Base-by-base conservation (phyloP, 257 asterid genomes). In the Przewalskia tangutica region DNA sequence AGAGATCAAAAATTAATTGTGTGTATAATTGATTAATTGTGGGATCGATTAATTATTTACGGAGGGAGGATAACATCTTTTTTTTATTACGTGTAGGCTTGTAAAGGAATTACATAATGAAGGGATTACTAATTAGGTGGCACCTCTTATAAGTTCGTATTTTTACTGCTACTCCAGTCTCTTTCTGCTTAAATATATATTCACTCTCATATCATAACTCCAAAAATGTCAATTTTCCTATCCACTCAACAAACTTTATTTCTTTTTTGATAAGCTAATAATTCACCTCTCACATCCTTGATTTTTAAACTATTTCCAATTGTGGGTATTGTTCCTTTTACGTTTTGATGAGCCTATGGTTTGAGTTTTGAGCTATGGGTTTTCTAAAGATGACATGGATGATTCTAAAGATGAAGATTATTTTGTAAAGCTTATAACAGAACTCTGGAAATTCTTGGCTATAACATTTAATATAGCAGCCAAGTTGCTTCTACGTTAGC, bases 341-440 rank as follows among this genome's bases (percentile, higher is more conserved):
- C 44, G 40, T 62, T 82, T 81, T 17, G 79, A 80, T 85, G 85
- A 84, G 81, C 67, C 77, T 53, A 82, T 91, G 91, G 90, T 65
- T 18, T 85, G 88, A 81, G 75, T 75, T 66, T 88, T 89, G 51
- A 88, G 90, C 84, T 80, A 90, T 91, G 94, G 92, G 59, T 80
- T 81, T 81, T 60, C 81, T n/a, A n/a, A n/a, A 32, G 89, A 77
- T 60, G 86, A 83, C 46, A 89, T 86, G 87, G 90, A 86, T 73
- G 85, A 85, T 81, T 70, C 76, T 77, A 88, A 88, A 50, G 76
- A 77, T 67, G 89, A 65, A 80, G 78, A 85, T 46, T 89, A 81
- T 70, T 38, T 79, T 55, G 64, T 84, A 84, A 87, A 89, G 80
- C 82, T 81, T 85, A 81, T 92, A 82, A 71, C 82, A 68, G 92